Evolutionary conservation across 2,329 filamentous ascomycete genomes (phyloP).

Genomic region (Microdochium nivale): DNA sequence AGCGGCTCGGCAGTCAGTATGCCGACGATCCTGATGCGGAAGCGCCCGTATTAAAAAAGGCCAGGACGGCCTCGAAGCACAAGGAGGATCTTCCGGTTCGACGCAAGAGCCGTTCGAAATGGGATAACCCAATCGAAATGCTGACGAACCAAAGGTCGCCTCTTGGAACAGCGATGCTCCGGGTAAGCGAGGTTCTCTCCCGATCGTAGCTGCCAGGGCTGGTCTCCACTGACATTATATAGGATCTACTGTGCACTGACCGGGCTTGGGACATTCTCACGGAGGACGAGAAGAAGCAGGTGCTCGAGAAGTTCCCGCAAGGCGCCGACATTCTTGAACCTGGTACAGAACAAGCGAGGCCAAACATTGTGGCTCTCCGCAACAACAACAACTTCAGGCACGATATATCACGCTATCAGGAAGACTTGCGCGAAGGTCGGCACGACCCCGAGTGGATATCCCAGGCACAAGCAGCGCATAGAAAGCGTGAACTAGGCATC

Average conservation of each 20-base stretch:
- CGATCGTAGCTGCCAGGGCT: conserved; percentile 3
- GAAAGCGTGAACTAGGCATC: conserved; percentile 35
- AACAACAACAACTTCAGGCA: conserved; percentile 39
- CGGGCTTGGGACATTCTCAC: conserved; percentile 27
- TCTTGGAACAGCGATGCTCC: conserved; percentile 21
- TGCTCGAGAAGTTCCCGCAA: conserved; percentile 28
- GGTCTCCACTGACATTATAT: background rate
- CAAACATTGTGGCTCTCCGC: conserved; percentile 31
- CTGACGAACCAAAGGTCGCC: conserved; percentile 25
- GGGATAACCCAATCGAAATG: conserved; percentile 21
- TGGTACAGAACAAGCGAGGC: conserved; percentile 26
- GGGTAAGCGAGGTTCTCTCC: conserved; percentile 19
- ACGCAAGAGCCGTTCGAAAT: conserved; percentile 16
- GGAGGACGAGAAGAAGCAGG: conserved; percentile 19
- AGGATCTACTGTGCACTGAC: conserved; percentile 27
- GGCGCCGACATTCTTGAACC: conserved; percentile 24
- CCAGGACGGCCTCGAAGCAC: conserved; percentile 12
- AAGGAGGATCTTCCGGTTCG: conserved; percentile 13
- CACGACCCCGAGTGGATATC: conserved; percentile 45
- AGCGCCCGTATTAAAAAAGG: conserved; percentile 12
- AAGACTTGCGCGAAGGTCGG: conserved; percentile 35
- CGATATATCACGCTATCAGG: conserved; percentile 35
- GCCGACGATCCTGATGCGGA: conserved; percentile 8
- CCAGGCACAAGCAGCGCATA: conserved; percentile 42
- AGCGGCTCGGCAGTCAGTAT: conserved; percentile 1